These are phyloP conservation scores for Juglanconis sp. DNA, from an alignment of 2,329 filamentous ascomycete species.

Conservation along the genomic window DNA sequence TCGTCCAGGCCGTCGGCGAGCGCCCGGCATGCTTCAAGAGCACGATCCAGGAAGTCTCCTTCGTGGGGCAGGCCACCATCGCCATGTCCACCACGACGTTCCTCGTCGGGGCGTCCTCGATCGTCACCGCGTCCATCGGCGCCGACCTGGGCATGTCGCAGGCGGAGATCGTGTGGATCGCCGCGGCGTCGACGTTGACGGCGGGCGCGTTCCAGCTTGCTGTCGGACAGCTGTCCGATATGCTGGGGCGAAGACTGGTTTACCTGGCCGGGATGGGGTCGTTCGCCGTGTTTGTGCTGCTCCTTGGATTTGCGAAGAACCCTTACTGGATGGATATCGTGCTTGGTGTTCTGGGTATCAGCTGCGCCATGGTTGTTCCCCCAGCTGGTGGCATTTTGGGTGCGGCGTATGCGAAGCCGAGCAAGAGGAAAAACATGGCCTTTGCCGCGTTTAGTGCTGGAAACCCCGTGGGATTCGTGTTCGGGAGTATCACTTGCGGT, in stretches of 20 bases:
- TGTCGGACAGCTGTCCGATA: conserved; percentile 63
- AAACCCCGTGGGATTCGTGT: conserved; percentile 37
- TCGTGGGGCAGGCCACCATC: conserved; percentile 65
- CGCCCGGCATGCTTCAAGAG: conserved; percentile 60
- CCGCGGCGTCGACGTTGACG: conserved; percentile 59
- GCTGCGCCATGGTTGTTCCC: conserved; percentile 60
- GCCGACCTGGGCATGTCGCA: conserved; percentile 59
- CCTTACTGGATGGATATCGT: conserved; percentile 60
- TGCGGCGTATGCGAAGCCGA: conserved; percentile 59
- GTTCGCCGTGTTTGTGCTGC: conserved; percentile 55
- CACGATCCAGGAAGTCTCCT: conserved; percentile 60
- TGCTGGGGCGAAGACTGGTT: conserved; percentile 61
- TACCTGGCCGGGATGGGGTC: conserved; percentile 58
- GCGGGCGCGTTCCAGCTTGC: conserved; percentile 64
- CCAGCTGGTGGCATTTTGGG: conserved; percentile 64
- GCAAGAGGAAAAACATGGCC: conserved; percentile 59
- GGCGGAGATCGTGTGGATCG: conserved; percentile 66
- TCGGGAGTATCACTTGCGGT: conserved; percentile 56
- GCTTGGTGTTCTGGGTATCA: conserved; percentile 62
- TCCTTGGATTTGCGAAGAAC: conserved; percentile 57
- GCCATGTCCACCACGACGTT: conserved; percentile 63
- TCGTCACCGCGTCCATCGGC: conserved; percentile 61
- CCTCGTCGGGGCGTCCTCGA: conserved; percentile 55
- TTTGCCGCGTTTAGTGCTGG: conserved; percentile 58
- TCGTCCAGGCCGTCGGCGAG: conserved; percentile 27